phyloP scores from a whole-genome alignment of 352 stramenopile genomes.

The Globisporangium takayamanum region DNA sequence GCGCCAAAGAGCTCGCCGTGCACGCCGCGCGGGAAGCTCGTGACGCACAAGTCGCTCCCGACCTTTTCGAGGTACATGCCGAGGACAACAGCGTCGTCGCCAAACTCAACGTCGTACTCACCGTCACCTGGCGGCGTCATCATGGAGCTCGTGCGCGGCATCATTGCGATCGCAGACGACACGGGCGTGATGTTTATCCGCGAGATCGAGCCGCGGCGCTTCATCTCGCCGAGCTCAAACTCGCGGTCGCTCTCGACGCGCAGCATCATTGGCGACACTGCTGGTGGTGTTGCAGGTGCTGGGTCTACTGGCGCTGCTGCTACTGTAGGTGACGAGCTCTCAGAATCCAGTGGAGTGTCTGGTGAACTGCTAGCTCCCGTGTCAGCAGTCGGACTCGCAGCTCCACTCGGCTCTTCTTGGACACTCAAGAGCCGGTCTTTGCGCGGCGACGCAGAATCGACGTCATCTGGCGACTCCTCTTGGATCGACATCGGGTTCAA shows the following conservation, averaged over 20 bases:
- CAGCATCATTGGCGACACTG: conserved; percentile 16
- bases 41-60: conserved; percentile 67
- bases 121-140: conserved; percentile 35
- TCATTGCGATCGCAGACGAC: conserved; percentile 74
- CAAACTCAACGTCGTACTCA: conserved; percentile 80
- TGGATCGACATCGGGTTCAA: conserved; percentile 39
- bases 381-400: background rate
- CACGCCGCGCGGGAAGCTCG: conserved; percentile 59
- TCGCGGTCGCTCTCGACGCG: conserved; percentile 48
- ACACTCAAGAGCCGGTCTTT: conserved; percentile 28
- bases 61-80: conserved; percentile 81
- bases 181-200: conserved; percentile 72
- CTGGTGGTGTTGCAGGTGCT: conserved; percentile 2
- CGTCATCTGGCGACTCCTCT: conserved; percentile 32
- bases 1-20: conserved; percentile 68
- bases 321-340: background rate
- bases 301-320: background rate
- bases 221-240: conserved; percentile 44
- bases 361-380: background rate
- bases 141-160: conserved; percentile 69
- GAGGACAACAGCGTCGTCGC: conserved; percentile 57
- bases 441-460: conserved; percentile 18
- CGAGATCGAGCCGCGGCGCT: conserved; percentile 38
- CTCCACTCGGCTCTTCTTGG: conserved; percentile 21
- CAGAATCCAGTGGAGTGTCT: background rate